Base-by-base conservation (phyloP, 495 filamentous ascomycete genomes). In the Neurospora sublineolata region DNA sequence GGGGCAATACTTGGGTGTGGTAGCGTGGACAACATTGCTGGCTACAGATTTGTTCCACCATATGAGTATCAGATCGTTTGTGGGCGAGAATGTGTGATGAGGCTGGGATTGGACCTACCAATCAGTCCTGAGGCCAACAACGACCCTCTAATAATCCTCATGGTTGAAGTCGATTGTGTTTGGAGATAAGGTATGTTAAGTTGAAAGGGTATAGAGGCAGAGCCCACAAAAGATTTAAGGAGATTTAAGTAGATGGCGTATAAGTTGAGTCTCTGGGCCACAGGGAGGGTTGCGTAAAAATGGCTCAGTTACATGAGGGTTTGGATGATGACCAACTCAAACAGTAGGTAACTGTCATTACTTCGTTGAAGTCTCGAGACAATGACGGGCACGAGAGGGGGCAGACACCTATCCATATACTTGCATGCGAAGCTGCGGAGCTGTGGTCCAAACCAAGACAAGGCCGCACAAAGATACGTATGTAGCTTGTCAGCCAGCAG, bases 1-100 rank as follows among this genome's bases (percentile, higher is more conserved):
- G 23, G 79, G 75, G 72, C 82, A 84, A 67, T 71, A 76, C 8
- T 76, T 73, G 4, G 76, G 68, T 8, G 74, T 69, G 11, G 68
- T 52, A 36, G 67, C 75, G 4, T 70, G 68, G 3, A 70, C 77
- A 10, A 69, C 69, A 64, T 33, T 64, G 12, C 52, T 30, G 52
- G 23, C 52, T 64, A 16, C 52, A 36, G 27, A 58, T 9, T 18
- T 33, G 14, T 33, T 16, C 52, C 27, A 9, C 6, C 52, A 64
- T 64, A 64, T 64, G 5, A 64, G 12, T 64, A 36, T 64, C 52
- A 64, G 52, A 64, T 8, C 30, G 14, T 64, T 33, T 27, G 52
- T 40, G 33, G 33, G 18, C 1, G 27, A 7, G 23, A 68, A 68
- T 18, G 20, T 68, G 67, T 68, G 33, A 33, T 33, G 12, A 64